phyloP scores from a whole-genome alignment of 2,329 filamentous ascomycete genomes.

The Trichoderma lentiforme region DNA sequence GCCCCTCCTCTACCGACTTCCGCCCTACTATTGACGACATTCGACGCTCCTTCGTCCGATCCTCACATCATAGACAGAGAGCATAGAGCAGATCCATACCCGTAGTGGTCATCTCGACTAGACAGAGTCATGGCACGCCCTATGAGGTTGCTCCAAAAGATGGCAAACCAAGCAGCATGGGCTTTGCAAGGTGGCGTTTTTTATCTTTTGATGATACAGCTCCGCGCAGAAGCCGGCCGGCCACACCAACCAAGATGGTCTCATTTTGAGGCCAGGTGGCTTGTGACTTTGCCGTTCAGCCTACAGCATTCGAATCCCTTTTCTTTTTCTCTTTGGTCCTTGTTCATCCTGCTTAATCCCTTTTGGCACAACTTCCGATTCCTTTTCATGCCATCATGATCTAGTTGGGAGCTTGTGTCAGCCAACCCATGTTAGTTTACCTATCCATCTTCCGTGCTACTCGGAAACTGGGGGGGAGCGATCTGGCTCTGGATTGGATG shows the following conservation, averaged over 20 bases:
- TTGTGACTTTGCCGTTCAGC: neutral
- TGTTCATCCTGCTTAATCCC: neutral
- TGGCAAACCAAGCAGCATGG: neutral
- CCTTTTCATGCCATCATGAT: neutral
- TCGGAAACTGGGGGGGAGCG: neutral
- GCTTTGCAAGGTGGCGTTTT: neutral
- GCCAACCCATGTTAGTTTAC: neutral
- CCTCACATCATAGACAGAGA: neutral
- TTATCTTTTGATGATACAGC: neutral
- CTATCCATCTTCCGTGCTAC: neutral
- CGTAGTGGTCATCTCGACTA: neutral
- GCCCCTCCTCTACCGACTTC: neutral
- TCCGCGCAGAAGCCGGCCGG: neutral
- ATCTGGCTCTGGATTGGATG: neutral
- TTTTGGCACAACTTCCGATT: neutral
- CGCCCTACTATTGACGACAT: conserved; percentile 3
- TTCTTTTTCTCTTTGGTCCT: neutral
- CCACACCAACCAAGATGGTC: neutral
- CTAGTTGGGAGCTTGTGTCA: neutral
- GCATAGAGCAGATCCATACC: neutral
- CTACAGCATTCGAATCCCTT: neutral
- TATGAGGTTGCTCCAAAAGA: neutral
- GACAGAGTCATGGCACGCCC: neutral
- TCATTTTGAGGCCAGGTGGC: neutral
- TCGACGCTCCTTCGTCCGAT: neutral